phyloP scores from a whole-genome alignment of 768 basidiomycete genomes.

The Psilocybe sp. region DNA sequence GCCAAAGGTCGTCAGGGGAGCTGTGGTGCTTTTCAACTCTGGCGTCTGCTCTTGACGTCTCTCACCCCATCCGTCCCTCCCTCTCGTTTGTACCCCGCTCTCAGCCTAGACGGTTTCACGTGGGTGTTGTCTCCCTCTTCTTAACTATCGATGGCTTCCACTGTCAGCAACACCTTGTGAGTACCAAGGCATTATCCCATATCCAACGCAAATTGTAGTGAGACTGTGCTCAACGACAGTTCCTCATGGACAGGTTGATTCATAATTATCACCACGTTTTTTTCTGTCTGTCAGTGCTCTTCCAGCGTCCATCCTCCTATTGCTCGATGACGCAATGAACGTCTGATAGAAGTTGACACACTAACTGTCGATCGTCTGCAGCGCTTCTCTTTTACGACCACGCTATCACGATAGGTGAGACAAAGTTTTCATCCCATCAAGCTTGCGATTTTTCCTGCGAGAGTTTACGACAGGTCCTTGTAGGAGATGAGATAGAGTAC shows the following conservation, averaged over 20 bases:
- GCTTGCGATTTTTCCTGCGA: background rate
- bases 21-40: constrained; percentile 4
- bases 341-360: background rate
- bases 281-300: constrained; percentile 29
- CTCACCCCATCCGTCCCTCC: background rate
- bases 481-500: constrained; percentile 37
- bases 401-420: constrained; percentile 31
- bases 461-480: background rate
- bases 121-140: too few relatives aligned
- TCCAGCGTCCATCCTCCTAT: too few relatives aligned
- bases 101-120: background rate
- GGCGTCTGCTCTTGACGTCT: background rate
- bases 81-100: background rate
- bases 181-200: background rate
- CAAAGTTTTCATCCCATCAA: background rate
- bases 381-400: constrained; percentile 40
- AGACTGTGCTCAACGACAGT: background rate
- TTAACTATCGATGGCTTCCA: too few relatives aligned
- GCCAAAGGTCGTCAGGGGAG: constrained; percentile 8
- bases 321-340: too few relatives aligned
- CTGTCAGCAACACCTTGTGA: background rate
- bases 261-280: constrained; percentile 30
- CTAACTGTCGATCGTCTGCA: constrained; percentile 7
- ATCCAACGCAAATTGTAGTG: background rate
- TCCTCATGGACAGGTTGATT: constrained; percentile 13